Conservation (phyloP, 768 basidiomycete genomes). For the Trametes maxima region DNA sequence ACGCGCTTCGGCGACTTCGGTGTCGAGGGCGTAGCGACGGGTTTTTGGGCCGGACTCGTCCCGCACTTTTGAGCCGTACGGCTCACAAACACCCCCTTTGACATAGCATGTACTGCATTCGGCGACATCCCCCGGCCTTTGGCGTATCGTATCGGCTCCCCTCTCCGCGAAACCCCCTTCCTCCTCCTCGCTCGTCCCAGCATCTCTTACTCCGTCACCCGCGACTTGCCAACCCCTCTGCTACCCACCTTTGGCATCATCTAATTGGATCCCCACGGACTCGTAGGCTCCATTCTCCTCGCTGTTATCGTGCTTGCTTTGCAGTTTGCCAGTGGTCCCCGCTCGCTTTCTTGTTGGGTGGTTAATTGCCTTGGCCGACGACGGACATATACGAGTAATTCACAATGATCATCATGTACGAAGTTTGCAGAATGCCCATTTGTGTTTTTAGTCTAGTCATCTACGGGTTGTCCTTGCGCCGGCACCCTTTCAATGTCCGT, state of each 20-base stretch:
- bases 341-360: neutral
- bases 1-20: conserved; percentile 88
- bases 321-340: conserved; percentile 3
- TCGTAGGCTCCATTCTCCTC: neutral
- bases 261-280: neutral
- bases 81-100: conserved; percentile 7
- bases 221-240: neutral
- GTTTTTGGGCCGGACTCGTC: conserved; percentile 57
- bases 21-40: conserved; percentile 72
- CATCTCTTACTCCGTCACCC: neutral
- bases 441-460: conserved; percentile 8
- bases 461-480: neutral
- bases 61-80: conserved; percentile 21
- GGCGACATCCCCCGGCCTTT: conserved; percentile 14
- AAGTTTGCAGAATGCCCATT: neutral
- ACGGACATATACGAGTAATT: conserved; percentile 12
- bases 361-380: neutral
- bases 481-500: no score
- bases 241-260: no score
- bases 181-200: neutral
- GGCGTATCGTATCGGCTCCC: conserved; percentile 12
- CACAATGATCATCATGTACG: conserved; percentile 12
- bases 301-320: conserved; percentile 7
- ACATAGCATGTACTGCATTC: neutral
- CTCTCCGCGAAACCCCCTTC: neutral